Percentiles rank a stretch among this genome's conserved stretches.
Conservation (phyloP, 495 filamentous ascomycete genomes). For the Neurospora cerealis region DNA sequence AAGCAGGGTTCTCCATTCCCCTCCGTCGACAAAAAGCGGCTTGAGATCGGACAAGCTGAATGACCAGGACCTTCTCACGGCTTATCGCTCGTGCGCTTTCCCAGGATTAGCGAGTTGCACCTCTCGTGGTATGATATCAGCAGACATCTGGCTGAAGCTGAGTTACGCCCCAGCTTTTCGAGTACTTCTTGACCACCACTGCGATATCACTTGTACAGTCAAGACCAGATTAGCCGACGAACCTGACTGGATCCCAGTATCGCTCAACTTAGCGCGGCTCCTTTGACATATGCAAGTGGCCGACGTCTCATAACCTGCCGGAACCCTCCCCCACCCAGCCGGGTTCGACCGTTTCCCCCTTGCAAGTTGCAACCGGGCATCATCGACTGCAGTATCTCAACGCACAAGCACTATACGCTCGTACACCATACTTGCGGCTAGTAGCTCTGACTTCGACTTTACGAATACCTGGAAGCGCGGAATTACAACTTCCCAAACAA, state of each 20-base stretch:
- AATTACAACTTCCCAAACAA: constrained; percentile 1
- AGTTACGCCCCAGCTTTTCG: background rate
- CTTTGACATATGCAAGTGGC: background rate
- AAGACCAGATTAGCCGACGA: constrained; percentile 6
- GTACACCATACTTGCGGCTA: background rate
- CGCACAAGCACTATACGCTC: background rate
- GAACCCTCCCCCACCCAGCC: background rate
- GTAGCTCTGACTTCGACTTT: background rate
- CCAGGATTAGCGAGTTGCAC: background rate
- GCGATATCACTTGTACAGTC: background rate
- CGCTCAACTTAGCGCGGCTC: constrained; percentile 8
- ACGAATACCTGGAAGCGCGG: background rate
- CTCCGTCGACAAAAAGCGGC: background rate
- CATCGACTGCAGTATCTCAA: background rate
- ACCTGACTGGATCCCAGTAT: constrained; percentile 1
- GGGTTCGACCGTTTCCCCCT: background rate
- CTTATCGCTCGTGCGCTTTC: background rate
- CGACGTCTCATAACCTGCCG: constrained; percentile 1
- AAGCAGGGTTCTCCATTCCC: background rate
- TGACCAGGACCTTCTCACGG: background rate
- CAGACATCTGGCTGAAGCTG: background rate
- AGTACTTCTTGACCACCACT: background rate
- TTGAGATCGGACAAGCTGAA: background rate
- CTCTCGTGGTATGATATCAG: background rate
- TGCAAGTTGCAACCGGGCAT: background rate